Percentiles rank a stretch among this genome's conserved stretches.
Conservation (phyloP, 179 eudicot genomes). For the Beta macrorhiza region DNA sequence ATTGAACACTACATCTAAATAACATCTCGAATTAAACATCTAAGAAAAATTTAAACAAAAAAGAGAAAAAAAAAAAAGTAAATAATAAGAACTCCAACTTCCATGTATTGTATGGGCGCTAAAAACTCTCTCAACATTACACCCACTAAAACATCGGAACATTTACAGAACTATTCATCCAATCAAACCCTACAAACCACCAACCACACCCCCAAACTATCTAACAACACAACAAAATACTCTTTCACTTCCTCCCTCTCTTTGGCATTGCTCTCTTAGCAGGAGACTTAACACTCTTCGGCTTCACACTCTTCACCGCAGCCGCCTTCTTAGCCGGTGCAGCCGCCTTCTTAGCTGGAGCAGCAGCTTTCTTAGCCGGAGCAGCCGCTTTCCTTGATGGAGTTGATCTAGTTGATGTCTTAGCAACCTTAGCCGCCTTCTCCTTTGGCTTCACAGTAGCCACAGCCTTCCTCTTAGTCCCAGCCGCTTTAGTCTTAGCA, state of each 20-base stretch:
- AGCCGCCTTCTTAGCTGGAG: slow-evolving; percentile 23
- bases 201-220: slow-evolving; percentile 7
- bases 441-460: slow-evolving; percentile 25
- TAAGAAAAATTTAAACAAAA: not conserved
- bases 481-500: slow-evolving; percentile 18
- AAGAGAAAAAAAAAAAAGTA: not conserved
- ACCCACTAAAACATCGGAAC: slow-evolving; percentile 31
- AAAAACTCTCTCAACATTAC: slow-evolving; percentile 23
- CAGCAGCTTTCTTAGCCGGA: slow-evolving; percentile 20
- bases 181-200: slow-evolving; percentile 15
- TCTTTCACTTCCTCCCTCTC: slow-evolving; percentile 37
- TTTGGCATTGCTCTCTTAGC: slow-evolving; percentile 29
- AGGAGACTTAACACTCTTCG: slow-evolving; percentile 31
- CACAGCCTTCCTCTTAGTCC: slow-evolving; percentile 29
- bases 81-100: slow-evolving; percentile 6
- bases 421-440: slow-evolving; percentile 37
- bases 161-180: slow-evolving; percentile 25
- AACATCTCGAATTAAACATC: slow-evolving; percentile 8
- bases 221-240: not conserved
- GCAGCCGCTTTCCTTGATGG: slow-evolving; percentile 28
- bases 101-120: slow-evolving; percentile 26
- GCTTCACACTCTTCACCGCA: slow-evolving; percentile 31
- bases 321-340: slow-evolving; percentile 26
- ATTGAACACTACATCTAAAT: not conserved
- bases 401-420: slow-evolving; percentile 25